Evolutionary conservation across 495 filamentous ascomycete genomes (phyloP).

Genomic region (Aspergillus coremiiformis): DNA sequence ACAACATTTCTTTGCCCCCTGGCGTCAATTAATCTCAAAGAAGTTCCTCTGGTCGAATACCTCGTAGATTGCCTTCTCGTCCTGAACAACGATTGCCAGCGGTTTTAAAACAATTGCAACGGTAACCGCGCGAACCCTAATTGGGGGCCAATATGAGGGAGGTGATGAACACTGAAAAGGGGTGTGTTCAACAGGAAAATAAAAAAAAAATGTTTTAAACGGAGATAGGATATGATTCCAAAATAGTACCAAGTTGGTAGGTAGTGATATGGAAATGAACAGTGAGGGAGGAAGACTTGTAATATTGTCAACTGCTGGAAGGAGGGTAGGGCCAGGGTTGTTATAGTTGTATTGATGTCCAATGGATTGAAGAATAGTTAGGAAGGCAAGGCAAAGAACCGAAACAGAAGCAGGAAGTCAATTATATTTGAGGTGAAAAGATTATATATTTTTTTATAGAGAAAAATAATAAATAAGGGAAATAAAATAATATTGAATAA

Average conservation of each 20-base stretch:
- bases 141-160: neutral
- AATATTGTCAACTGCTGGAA: neutral
- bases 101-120: slow-evolving; percentile 12
- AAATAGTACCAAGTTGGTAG: neutral
- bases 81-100: slow-evolving; percentile 8
- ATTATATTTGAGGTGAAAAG: neutral
- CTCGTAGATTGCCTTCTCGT: neutral
- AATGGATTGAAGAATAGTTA: slow-evolving; percentile 1
- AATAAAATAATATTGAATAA: slow-evolving; percentile 13
- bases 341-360: slow-evolving; percentile 3
- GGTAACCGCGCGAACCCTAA: slow-evolving; percentile 11
- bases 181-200: neutral
- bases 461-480: slow-evolving; percentile 5
- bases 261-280: too few relatives aligned
- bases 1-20: slow-evolving; percentile 21
- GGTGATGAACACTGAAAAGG: neutral
- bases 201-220: too few relatives aligned
- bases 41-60: neutral
- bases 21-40: slow-evolving; percentile 3
- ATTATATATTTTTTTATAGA: neutral
- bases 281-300: neutral
- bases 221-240: neutral
- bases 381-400: slow-evolving; percentile 2
- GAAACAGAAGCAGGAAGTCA: slow-evolving; percentile 7
- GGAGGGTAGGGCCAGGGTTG: neutral